Percentiles rank a stretch among this genome's conserved stretches.
Evolutionary conservation across 495 filamentous ascomycete species (phyloP).

Genomic region (Penicillium macrosclerotiorum): DNA sequence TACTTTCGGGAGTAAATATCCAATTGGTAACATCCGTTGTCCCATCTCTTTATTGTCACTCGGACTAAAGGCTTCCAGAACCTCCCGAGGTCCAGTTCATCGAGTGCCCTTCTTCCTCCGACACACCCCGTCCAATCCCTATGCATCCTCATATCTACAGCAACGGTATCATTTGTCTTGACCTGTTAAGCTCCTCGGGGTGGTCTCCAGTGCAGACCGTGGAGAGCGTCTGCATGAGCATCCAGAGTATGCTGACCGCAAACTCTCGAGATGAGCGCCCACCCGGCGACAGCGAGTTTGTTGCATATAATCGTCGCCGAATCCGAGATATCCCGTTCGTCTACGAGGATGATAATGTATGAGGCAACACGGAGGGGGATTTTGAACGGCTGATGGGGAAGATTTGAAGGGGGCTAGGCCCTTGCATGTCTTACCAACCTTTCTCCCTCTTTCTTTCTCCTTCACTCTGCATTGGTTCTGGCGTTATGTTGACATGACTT

Average conservation of each 20-base stretch:
- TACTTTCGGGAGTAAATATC: slow-evolving; percentile 77
- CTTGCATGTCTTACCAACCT: neutral
- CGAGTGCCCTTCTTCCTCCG: slow-evolving; percentile 41
- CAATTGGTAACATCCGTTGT: slow-evolving; percentile 66
- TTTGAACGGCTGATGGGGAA: neutral
- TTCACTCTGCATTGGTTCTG: slow-evolving; percentile 4
- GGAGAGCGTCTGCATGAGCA: slow-evolving; percentile 94
- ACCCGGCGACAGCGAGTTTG: slow-evolving; percentile 82
- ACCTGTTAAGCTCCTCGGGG: slow-evolving; percentile 80
- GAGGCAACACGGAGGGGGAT: slow-evolving; percentile 15
- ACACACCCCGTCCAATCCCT: slow-evolving; percentile 68
- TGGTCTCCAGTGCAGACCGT: slow-evolving; percentile 98
- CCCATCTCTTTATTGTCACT: neutral
- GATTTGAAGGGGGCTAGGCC: neutral
- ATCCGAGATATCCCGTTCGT: slow-evolving; percentile 85
- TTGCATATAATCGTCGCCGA: slow-evolving; percentile 68
- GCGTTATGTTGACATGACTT: neutral
- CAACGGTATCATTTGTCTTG: slow-evolving; percentile 97
- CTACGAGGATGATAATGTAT: slow-evolving; percentile 84
- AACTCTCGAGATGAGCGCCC: slow-evolving; percentile 88
- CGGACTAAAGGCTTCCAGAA: slow-evolving; percentile 48
- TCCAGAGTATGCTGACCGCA: slow-evolving; percentile 96
- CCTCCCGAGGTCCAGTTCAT: slow-evolving; percentile 92
- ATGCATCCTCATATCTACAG: slow-evolving; percentile 98
- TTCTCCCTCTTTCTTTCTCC: neutral